Base-by-base conservation (phyloP, 1,284 basidiomycete species). In the Trametes polyzona region DNA sequence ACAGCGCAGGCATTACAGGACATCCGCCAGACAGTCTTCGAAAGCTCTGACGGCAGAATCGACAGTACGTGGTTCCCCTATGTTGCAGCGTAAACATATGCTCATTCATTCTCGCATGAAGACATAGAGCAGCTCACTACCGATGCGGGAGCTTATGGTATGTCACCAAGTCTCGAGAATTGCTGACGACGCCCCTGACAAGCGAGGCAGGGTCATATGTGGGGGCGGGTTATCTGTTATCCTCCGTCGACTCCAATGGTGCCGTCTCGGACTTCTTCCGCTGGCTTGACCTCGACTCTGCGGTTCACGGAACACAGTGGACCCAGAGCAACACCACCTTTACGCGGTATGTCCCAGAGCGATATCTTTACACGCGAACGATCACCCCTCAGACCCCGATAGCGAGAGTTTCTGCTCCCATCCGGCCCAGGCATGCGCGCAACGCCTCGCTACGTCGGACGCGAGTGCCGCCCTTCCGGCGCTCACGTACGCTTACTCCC, bases 341-440 rank as follows among this genome's bases (percentile, higher is more conserved):
- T 48, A 68, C 73, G 48, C 78, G 86, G 85, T 84, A 65, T 37
- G 73, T 17, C 7, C 23, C 2, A 0, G 11, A 12, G 12, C n/a
- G n/a, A n/a, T n/a, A n/a, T n/a, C 46, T 21, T 19, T 10, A 26
- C 19, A 7, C 9, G 5, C 26, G n/a, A 10, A 4, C 16, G 4
- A 19, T 11, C 12, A 27, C 16, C 29, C 3, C 35, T 47, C 8
- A 40, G 19, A 48, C 37, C 52, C 56, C 32, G 19, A 4, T 43
- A 89, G 89, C 5, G 82, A 86, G 55, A 80, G 84, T 1, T 88
- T 90, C 62, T 91, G 88, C 66, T 88, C 88, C 4, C 74, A 88
- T 66, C 84, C 87, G 1, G 75, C 77, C 1, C 74, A 78, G 62
- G 79, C 85, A 36, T 90, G 87, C 62, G 70, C 80, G 2, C 83